Evolutionary conservation across 768 basidiomycete species (phyloP).

Genomic region (button mushroom (Agaricus bisporus)): DNA sequence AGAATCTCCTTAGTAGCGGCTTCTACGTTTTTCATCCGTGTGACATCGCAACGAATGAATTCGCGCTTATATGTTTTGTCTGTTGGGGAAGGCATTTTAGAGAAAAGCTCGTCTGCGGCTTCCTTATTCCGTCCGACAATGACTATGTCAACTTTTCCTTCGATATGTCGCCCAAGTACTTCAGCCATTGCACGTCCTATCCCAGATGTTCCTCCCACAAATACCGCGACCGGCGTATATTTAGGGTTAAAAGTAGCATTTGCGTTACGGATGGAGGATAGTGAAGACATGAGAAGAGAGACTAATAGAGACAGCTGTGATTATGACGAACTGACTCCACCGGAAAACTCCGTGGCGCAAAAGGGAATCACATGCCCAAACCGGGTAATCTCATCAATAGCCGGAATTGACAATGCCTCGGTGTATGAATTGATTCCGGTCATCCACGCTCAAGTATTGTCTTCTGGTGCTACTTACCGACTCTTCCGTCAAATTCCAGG

Average conservation of each 20-base stretch:
- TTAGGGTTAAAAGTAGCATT: slow-evolving; percentile 19
- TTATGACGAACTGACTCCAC: too few species aligned
- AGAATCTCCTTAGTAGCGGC: slow-evolving; percentile 25
- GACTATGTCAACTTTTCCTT: slow-evolving; percentile 39
- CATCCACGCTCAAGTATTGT: too few species aligned
- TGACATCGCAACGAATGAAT: slow-evolving; percentile 41
- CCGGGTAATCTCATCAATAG: too few species aligned
- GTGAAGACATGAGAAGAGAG: slow-evolving; percentile 15
- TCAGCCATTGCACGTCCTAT: slow-evolving; percentile 36
- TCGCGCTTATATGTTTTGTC: slow-evolving; percentile 22
- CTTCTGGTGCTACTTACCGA: too few species aligned
- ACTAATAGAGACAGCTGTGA: too few species aligned
- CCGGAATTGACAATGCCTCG: too few species aligned
- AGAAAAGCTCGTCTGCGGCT: slow-evolving; percentile 33
- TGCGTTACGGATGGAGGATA: slow-evolving; percentile 17
- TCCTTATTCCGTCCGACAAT: slow-evolving; percentile 36
- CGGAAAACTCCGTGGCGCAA: background rate
- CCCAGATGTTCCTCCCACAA: slow-evolving; percentile 31
- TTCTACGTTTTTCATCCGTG: slow-evolving; percentile 39
- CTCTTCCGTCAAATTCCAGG: too few species aligned
- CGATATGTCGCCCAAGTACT: slow-evolving; percentile 31
- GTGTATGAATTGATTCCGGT: too few species aligned
- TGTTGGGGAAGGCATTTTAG: slow-evolving; percentile 25
- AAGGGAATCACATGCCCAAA: too few species aligned
- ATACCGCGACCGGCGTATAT: slow-evolving; percentile 22